Evolutionary conservation across 371 early-diverging fungal genomes (phyloP), one percentile per base, ranked within the genome.

Genomic region (Rhizopus stolonifer): DNA sequence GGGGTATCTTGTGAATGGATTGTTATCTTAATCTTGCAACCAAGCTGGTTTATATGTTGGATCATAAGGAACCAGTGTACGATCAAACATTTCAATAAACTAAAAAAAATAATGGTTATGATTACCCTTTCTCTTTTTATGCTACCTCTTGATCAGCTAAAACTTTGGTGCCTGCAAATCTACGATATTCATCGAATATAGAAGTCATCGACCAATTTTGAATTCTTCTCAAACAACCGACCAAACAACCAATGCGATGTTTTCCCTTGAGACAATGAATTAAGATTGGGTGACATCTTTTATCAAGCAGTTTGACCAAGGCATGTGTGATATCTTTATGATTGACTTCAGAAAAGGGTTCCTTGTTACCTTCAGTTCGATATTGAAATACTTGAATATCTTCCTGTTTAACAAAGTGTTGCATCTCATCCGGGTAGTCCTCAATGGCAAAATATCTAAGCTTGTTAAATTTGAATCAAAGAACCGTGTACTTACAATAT

Each of bases 241-340:
- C 87, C 34, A 96, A 55, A 63, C 97, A 98, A 2, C 96, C 98
- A 22, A 95, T 85, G 0, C 96, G 86, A 68, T 93, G 89, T 88
- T 85, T 95, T 49, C 96, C 98, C 31, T 95, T 91, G 57, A 94
- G 86, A 58, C 96, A 97, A 67, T 97, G 96, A 4, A 96, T 82
- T 18, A 97, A 71, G 3, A 94, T 77, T 62, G 90, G 91, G 63
- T 91, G 92, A 51, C 89, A 89, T 54, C 89, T 61, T 39, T 74
- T 66, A 65, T 92, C 89, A 9, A 94, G 61, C 1, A 95, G 80
- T 46, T 87, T 84, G 0, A 84, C 85, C 24, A 97, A 72, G 0
- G 91, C 90, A 50, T 81, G 80, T 18, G 85, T 81, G 29, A 97
- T 89, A 43, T 87, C 86, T 13, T 72, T 69, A 46, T 84, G 82